Conservation (phyloP, 495 filamentous ascomycete species). For the Penicillium canariense region DNA sequence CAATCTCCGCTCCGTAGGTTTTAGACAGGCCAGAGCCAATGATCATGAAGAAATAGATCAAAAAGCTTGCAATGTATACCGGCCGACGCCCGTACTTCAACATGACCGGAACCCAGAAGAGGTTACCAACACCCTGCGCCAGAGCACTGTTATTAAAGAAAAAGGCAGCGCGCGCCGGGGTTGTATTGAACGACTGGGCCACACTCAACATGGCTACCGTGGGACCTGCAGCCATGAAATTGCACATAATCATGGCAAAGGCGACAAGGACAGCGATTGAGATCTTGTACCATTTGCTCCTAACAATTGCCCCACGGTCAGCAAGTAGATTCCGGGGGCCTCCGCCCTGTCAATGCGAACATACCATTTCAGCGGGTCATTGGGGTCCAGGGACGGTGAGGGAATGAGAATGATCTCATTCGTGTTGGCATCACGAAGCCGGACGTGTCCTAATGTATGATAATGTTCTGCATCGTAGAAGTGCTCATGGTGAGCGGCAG, state of each 20-base stretch:
- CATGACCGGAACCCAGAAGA: slow-evolving; percentile 53
- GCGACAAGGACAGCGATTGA: slow-evolving; percentile 49
- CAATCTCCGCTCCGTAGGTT: slow-evolving; percentile 41
- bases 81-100: slow-evolving; percentile 54
- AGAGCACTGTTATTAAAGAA: slow-evolving; percentile 52
- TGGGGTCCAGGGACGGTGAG: not conserved
- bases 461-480: not conserved
- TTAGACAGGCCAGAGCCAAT: slow-evolving; percentile 45
- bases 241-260: slow-evolving; percentile 51
- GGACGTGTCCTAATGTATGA: slow-evolving; percentile 4
- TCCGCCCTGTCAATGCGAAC: not conserved
- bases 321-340: not conserved
- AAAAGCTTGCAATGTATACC: slow-evolving; percentile 47
- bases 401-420: slow-evolving; percentile 2
- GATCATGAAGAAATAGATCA: slow-evolving; percentile 41
- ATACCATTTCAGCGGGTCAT: slow-evolving; percentile 11
- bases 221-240: slow-evolving; percentile 52
- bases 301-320: not conserved
- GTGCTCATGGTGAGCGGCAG: not conserved
- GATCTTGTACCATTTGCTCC: slow-evolving; percentile 36
- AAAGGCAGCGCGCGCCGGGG: slow-evolving; percentile 42
- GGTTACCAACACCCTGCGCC: slow-evolving; percentile 46
- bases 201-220: slow-evolving; percentile 47
- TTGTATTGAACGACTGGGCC: slow-evolving; percentile 42
- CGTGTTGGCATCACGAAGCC: not conserved